These are phyloP conservation scores for Talaromyces piceae DNA, from an alignment of 2,329 filamentous ascomycete genomes.

Conservation along the genomic window DNA sequence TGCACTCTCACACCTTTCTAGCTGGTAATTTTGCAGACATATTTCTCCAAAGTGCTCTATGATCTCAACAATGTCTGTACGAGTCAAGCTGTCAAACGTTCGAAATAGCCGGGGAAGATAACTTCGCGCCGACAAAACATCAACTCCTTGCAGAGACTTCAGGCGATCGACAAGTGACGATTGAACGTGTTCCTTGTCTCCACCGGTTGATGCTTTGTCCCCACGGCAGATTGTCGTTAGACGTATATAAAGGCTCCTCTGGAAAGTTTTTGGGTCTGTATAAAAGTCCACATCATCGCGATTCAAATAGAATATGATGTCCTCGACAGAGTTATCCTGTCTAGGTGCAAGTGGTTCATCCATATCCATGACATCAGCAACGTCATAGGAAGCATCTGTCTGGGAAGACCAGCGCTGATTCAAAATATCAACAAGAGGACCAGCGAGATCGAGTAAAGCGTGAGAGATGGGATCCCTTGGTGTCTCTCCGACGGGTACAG, in stretches of 20 bases:
- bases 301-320: slow-evolving; percentile 22
- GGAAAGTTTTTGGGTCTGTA: slow-evolving; percentile 27
- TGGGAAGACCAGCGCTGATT: slow-evolving; percentile 21
- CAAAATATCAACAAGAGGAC: slow-evolving; percentile 24
- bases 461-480: slow-evolving; percentile 16
- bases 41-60: slow-evolving; percentile 43
- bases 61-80: slow-evolving; percentile 35
- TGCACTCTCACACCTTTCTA: slow-evolving; percentile 67
- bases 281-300: slow-evolving; percentile 26
- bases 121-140: slow-evolving; percentile 30
- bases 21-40: slow-evolving; percentile 49
- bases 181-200: background rate
- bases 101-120: slow-evolving; percentile 25
- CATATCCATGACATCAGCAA: slow-evolving; percentile 36
- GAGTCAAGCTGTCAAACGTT: slow-evolving; percentile 21
- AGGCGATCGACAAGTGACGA: slow-evolving; percentile 28
- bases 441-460: slow-evolving; percentile 20
- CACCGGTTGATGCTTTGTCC: background rate
- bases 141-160: slow-evolving; percentile 26
- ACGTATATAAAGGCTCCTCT: slow-evolving; percentile 29
- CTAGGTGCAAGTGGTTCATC: slow-evolving; percentile 30
- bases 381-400: slow-evolving; percentile 11
- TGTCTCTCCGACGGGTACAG: slow-evolving; percentile 14
- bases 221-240: slow-evolving; percentile 23
- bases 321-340: slow-evolving; percentile 16